Conservation (phyloP, 2,329 filamentous ascomycete species). For the Escovopsis weberi region DNA sequence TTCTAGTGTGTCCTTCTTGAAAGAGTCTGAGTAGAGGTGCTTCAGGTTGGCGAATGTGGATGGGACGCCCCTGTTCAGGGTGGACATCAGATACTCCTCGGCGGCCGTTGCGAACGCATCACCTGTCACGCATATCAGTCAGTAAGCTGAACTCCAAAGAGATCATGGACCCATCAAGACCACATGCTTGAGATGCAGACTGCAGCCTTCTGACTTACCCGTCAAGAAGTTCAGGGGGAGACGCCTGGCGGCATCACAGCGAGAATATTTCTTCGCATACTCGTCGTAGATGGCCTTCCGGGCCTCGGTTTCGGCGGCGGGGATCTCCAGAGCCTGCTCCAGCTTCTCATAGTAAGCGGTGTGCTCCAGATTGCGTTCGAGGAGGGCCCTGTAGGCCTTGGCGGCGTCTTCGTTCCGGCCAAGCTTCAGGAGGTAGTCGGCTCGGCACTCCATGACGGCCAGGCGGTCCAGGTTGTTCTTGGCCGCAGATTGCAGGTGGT, state of each 20-base stretch:
- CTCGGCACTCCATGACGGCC: constrained; percentile 71
- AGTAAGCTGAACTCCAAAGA: neutral
- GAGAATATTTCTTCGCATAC: constrained; percentile 66
- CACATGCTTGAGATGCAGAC: too few species aligned
- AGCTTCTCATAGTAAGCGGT: constrained; percentile 73
- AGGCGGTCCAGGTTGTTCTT: constrained; percentile 73
- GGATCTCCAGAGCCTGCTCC: constrained; percentile 51
- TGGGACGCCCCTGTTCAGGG: constrained; percentile 84
- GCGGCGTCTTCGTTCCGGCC: constrained; percentile 66
- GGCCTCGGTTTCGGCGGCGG: constrained; percentile 41
- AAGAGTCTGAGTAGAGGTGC: constrained; percentile 65
- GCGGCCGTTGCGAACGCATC: constrained; percentile 69
- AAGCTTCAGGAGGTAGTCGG: constrained; percentile 69
- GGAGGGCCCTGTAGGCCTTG: constrained; percentile 62
- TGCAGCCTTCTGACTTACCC: constrained; percentile 30
- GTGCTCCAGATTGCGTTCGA: constrained; percentile 82
- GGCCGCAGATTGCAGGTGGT: constrained; percentile 66
- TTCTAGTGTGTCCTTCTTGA: constrained; percentile 65
- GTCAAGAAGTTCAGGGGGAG: constrained; percentile 81
- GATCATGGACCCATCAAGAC: neutral
- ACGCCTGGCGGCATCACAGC: constrained; percentile 71
- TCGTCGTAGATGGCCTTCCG: constrained; percentile 59
- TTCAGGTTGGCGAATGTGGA: constrained; percentile 97
- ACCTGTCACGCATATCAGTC: constrained; percentile 30
- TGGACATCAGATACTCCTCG: constrained; percentile 63